Conservation (phyloP, 768 basidiomycete genomes). For the Russula olivacea region DNA sequence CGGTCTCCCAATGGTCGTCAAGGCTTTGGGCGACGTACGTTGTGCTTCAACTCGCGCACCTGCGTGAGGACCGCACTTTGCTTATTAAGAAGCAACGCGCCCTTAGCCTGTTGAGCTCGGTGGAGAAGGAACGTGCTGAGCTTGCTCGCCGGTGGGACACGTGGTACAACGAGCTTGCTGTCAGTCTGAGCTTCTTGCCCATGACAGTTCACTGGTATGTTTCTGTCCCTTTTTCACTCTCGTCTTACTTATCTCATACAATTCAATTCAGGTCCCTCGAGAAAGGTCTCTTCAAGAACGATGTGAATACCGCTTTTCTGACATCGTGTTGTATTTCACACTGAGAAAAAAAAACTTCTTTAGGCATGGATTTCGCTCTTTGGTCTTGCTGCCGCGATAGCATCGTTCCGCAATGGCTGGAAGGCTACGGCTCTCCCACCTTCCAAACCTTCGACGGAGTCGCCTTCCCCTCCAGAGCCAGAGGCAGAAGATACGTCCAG, state of each 20-base stretch:
- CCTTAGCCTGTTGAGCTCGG: constrained; percentile 32
- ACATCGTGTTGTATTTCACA: background rate
- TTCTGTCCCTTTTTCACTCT: background rate
- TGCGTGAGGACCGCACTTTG: constrained; percentile 60
- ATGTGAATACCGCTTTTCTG: background rate
- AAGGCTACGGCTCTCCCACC: constrained; percentile 15
- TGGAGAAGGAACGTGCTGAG: constrained; percentile 46
- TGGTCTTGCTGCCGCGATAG: constrained; percentile 19
- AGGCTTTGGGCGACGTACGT: constrained; percentile 81
- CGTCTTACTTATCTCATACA: background rate
- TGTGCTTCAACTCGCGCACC: constrained; percentile 66
- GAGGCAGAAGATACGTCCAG: background rate
- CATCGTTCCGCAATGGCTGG: constrained; percentile 24
- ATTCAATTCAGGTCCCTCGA: constrained; percentile 17
- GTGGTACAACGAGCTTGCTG: constrained; percentile 63
- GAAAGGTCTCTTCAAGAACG: constrained; percentile 23
- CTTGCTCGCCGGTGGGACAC: constrained; percentile 56
- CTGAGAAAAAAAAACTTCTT: background rate
- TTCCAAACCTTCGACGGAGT: background rate
- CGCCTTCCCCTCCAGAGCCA: background rate
- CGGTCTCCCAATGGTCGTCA: constrained; percentile 62
- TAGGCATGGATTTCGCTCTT: constrained; percentile 19
- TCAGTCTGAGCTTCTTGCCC: constrained; percentile 74
- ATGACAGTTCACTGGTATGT: constrained; percentile 77
- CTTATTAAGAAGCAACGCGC: constrained; percentile 49